Conservation (phyloP, 495 filamentous ascomycete species). For the Penicillium ochrochloron region DNA sequence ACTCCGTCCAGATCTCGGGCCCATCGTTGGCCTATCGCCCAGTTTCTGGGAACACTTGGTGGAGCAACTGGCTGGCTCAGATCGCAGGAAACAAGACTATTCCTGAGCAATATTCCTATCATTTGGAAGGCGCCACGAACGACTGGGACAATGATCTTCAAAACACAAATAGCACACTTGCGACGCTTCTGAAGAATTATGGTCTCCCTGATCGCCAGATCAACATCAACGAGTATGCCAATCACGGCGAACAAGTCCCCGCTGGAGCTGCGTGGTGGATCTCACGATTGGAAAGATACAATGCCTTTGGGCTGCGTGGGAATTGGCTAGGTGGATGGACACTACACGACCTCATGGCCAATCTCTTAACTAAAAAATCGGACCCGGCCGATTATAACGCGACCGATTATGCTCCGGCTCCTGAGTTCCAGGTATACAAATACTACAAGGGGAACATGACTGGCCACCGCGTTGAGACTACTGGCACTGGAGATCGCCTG, state of each 20-base stretch:
- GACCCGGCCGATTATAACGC: slow-evolving; percentile 18
- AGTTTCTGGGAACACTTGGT: slow-evolving; percentile 31
- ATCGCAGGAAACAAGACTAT: slow-evolving; percentile 34
- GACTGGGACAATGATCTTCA: slow-evolving; percentile 34
- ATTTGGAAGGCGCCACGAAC: slow-evolving; percentile 28
- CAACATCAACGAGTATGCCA: slow-evolving; percentile 52
- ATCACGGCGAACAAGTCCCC: slow-evolving; percentile 41
- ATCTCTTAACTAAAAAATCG: slow-evolving; percentile 27
- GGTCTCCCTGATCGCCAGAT: slow-evolving; percentile 36
- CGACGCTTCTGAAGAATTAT: slow-evolving; percentile 31
- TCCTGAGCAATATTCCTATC: slow-evolving; percentile 46
- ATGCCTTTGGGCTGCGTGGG: slow-evolving; percentile 43
- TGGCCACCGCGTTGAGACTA: slow-evolving; percentile 38
- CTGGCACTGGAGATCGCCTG: slow-evolving; percentile 32
- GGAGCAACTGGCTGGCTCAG: slow-evolving; percentile 32
- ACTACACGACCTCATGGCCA: slow-evolving; percentile 46
- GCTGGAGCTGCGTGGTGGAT: slow-evolving; percentile 46
- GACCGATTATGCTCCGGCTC: slow-evolving; percentile 37
- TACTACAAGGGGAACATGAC: slow-evolving; percentile 50
- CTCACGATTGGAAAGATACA: slow-evolving; percentile 41
- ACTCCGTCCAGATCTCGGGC: slow-evolving; percentile 29
- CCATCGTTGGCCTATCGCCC: slow-evolving; percentile 34
- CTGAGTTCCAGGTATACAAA: slow-evolving; percentile 49
- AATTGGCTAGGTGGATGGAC: slow-evolving; percentile 42
- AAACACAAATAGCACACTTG: slow-evolving; percentile 27